Percentiles rank a stretch among this genome's conserved stretches.
These are phyloP conservation scores for Capsicum pubescens DNA, from an alignment of 257 asterid species.

Conservation along the genomic window DNA sequence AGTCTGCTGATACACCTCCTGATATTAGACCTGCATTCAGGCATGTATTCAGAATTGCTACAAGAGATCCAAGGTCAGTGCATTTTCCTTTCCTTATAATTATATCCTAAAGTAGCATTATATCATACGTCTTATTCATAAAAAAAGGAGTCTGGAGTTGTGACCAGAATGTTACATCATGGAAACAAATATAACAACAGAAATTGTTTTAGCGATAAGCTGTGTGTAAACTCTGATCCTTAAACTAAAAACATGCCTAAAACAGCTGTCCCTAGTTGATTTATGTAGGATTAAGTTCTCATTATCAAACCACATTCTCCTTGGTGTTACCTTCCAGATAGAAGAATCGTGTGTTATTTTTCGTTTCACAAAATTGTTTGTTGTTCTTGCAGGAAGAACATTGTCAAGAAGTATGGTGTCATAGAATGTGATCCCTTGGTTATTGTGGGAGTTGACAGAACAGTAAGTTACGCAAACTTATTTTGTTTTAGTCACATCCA, in stretches of 20 bases:
- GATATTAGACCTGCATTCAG: slow-evolving; percentile 96
- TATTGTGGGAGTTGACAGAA: slow-evolving; percentile 76
- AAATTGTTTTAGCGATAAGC: not conserved
- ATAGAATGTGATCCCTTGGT: slow-evolving; percentile 94
- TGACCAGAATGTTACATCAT: not conserved
- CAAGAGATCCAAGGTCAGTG: slow-evolving; percentile 71
- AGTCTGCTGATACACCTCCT: slow-evolving; percentile 82
- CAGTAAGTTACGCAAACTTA: slow-evolving; percentile 58
- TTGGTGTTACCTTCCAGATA: slow-evolving; percentile 4
- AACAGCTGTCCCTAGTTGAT: not conserved
- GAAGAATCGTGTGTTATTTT: not conserved
- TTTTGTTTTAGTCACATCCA: not conserved
- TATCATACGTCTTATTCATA: not conserved
- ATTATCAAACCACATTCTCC: not conserved
- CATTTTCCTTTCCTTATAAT: not conserved
- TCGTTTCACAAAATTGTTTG: slow-evolving; percentile 13
- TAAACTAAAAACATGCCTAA: not conserved
- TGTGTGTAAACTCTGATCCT: slow-evolving; percentile 12
- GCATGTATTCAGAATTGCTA: slow-evolving; percentile 71
- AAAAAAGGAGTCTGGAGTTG: slow-evolving; percentile 17
- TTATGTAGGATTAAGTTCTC: slow-evolving; percentile 12
- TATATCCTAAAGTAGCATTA: slow-evolving; percentile 19
- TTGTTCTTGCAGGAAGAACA: slow-evolving; percentile 59
- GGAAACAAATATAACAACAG: not conserved
- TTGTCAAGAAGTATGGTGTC: slow-evolving; percentile 80